Evolutionary conservation across 2,329 filamentous ascomycete species (phyloP).

Genomic region (Lecanicillium sp.): DNA sequence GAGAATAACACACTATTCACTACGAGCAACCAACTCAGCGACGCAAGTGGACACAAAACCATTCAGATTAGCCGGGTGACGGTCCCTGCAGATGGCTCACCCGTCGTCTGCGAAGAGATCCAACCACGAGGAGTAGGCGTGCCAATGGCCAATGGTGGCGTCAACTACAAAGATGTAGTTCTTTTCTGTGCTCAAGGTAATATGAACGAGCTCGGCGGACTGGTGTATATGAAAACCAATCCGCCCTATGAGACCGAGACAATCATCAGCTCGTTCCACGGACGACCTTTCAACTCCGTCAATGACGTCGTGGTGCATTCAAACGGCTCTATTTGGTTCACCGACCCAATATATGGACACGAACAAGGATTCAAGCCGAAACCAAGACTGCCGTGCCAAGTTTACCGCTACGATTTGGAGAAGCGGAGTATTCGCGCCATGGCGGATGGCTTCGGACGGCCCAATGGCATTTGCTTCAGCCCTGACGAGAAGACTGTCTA

Average conservation of each 20-base stretch:
- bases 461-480: conserved; percentile 37
- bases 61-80: conserved; percentile 21
- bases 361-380: conserved; percentile 36
- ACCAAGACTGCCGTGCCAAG: conserved; percentile 35
- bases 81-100: conserved; percentile 5
- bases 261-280: conserved; percentile 31
- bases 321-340: conserved; percentile 41
- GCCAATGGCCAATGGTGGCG: conserved; percentile 39
- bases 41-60: conserved; percentile 14
- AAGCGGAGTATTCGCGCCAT: conserved; percentile 31
- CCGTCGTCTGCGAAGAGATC: too few species aligned
- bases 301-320: conserved; percentile 37
- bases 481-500: conserved; percentile 36
- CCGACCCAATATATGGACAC: conserved; percentile 39
- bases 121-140: conserved; percentile 22
- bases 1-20: conserved; percentile 21
- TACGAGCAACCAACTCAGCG: conserved; percentile 24
- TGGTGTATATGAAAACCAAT: conserved; percentile 23
- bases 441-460: conserved; percentile 38
- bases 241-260: conserved; percentile 19
- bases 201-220: conserved; percentile 14
- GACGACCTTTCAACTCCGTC: conserved; percentile 37
- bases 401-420: conserved; percentile 36
- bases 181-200: conserved; percentile 34
- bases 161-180: conserved; percentile 33